Conservation (phyloP, 176 grass and related monocot genomes). For the Tuctoria greenei region DNA sequence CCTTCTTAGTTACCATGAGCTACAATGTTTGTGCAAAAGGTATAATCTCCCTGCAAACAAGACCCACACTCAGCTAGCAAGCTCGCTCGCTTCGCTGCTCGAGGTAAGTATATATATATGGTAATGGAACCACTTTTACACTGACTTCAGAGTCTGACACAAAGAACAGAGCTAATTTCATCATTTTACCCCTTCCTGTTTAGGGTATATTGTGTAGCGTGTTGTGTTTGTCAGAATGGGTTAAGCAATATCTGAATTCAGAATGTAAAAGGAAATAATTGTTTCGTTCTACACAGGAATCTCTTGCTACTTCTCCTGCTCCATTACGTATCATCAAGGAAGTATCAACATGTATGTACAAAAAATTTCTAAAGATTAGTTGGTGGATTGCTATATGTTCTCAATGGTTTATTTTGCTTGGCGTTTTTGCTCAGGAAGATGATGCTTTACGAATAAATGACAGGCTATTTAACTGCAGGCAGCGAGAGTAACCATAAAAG, state of each 20-base stretch:
- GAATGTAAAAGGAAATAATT: slow-evolving; percentile 31
- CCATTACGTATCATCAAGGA: slow-evolving; percentile 41
- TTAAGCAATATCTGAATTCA: slow-evolving; percentile 27
- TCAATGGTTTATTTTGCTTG: slow-evolving; percentile 5
- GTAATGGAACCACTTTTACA: slow-evolving; percentile 5
- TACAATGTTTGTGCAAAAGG: slow-evolving; percentile 78
- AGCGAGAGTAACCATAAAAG: slow-evolving; percentile 36
- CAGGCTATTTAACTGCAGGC: slow-evolving; percentile 34
- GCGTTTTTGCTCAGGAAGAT: slow-evolving; percentile 7
- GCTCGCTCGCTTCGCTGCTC: slow-evolving; percentile 50
- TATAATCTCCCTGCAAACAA: slow-evolving; percentile 75
- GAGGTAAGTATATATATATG: slow-evolving; percentile 44
- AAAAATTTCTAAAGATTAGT: slow-evolving; percentile 9
- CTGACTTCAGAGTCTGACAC: not conserved
- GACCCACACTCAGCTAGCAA: slow-evolving; percentile 60
- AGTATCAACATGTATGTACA: slow-evolving; percentile 47
- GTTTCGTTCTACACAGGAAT: slow-evolving; percentile 32
- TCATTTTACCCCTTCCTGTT: not conserved
- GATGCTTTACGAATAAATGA: slow-evolving; percentile 35
- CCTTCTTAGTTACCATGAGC: slow-evolving; percentile 56
- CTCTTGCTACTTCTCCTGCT: slow-evolving; percentile 24
- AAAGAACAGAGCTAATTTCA: slow-evolving; percentile 4
- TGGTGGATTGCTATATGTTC: slow-evolving; percentile 19
- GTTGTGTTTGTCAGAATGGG: slow-evolving; percentile 28
- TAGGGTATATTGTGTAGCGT: not conserved